Percentiles rank a stretch among this genome's conserved stretches.
These are phyloP conservation scores for Trichosporon faecale DNA, from an alignment of 1,284 basidiomycete species.

Conservation along the genomic window DNA sequence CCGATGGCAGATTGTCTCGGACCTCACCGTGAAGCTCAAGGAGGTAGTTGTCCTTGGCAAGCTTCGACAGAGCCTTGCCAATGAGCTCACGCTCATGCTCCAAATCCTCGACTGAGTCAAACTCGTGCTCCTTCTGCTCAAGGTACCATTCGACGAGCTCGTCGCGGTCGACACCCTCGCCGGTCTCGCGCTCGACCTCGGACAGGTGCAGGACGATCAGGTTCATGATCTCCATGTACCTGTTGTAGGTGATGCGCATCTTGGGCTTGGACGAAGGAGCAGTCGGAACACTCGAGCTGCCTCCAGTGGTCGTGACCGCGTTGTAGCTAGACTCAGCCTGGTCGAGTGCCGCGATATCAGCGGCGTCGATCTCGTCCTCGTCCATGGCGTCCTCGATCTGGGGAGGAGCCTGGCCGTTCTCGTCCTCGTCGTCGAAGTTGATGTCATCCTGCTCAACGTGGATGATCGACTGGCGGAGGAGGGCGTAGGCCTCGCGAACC, in stretches of 20 bases:
- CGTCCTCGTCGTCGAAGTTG: constrained; percentile 86
- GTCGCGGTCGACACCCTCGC: constrained; percentile 75
- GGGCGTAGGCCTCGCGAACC: constrained; percentile 90
- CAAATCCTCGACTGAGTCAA: constrained; percentile 82
- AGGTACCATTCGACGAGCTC: constrained; percentile 97
- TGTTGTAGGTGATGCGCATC: constrained; percentile 89
- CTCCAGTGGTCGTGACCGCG: constrained; percentile 44
- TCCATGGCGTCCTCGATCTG: constrained; percentile 60
- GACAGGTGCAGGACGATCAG: constrained; percentile 71
- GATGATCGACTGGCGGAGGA: constrained; percentile 95
- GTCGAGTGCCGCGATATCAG: constrained; percentile 57
- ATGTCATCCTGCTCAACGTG: constrained; percentile 99
- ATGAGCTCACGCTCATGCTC: constrained; percentile 89
- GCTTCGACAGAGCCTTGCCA: constrained; percentile 79
- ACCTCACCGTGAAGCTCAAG: constrained; percentile 78
- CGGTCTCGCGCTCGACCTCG: constrained; percentile 71
- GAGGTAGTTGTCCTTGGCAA: constrained; percentile 88
- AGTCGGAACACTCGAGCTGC: constrained; percentile 8
- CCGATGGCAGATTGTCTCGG: constrained; percentile 66
- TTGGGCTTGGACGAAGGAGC: constrained; percentile 58
- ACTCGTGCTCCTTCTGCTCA: constrained; percentile 77
- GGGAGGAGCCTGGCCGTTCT: constrained; percentile 59
- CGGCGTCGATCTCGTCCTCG: constrained; percentile 60
- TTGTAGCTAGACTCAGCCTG: constrained; percentile 48
- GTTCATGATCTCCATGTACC: constrained; percentile 86